Evolutionary conservation across 2,329 filamentous ascomycete species (phyloP).

Genomic region (Trematosphaeria pertusa): DNA sequence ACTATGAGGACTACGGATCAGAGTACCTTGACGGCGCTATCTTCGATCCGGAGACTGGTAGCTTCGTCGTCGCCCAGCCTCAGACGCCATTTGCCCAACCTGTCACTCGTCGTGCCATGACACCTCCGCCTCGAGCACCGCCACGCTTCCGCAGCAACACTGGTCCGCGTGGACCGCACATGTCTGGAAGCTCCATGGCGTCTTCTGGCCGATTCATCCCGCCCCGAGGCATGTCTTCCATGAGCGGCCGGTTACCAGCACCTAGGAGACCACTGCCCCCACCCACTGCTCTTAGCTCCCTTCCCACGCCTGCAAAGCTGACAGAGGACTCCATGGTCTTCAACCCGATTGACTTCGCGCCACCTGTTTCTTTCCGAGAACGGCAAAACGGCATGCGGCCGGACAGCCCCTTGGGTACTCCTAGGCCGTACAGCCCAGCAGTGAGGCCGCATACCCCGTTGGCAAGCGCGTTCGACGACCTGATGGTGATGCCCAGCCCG

Average conservation of each 20-base stretch:
- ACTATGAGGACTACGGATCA: slow-evolving; percentile 79
- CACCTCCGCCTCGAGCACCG: slow-evolving; percentile 78
- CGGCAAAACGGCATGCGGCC: slow-evolving; percentile 70
- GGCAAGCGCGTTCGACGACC: slow-evolving; percentile 84
- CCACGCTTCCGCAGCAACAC: slow-evolving; percentile 58
- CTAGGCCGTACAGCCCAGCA: slow-evolving; percentile 74
- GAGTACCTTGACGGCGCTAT: slow-evolving; percentile 69
- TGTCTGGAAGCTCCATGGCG: slow-evolving; percentile 60
- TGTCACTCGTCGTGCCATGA: slow-evolving; percentile 90
- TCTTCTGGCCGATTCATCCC: slow-evolving; percentile 44
- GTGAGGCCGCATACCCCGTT: slow-evolving; percentile 80
- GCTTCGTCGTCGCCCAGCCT: slow-evolving; percentile 64
- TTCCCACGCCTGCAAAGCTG: slow-evolving; percentile 86
- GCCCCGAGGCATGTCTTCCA: slow-evolving; percentile 51
- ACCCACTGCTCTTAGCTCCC: slow-evolving; percentile 72
- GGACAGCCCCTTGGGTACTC: slow-evolving; percentile 64
- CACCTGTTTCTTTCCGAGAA: slow-evolving; percentile 68
- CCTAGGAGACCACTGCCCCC: slow-evolving; percentile 72
- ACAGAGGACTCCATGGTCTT: slow-evolving; percentile 76
- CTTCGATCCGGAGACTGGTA: slow-evolving; percentile 64
- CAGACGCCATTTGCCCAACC: slow-evolving; percentile 77
- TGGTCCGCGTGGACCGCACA: slow-evolving; percentile 48
- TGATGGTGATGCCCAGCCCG: slow-evolving; percentile 86
- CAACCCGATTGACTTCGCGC: slow-evolving; percentile 84
- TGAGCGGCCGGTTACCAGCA: slow-evolving; percentile 44